These are phyloP conservation scores for Stachybotrys chartarum DNA, from an alignment of 2,329 filamentous ascomycete genomes.

Conservation along the genomic window DNA sequence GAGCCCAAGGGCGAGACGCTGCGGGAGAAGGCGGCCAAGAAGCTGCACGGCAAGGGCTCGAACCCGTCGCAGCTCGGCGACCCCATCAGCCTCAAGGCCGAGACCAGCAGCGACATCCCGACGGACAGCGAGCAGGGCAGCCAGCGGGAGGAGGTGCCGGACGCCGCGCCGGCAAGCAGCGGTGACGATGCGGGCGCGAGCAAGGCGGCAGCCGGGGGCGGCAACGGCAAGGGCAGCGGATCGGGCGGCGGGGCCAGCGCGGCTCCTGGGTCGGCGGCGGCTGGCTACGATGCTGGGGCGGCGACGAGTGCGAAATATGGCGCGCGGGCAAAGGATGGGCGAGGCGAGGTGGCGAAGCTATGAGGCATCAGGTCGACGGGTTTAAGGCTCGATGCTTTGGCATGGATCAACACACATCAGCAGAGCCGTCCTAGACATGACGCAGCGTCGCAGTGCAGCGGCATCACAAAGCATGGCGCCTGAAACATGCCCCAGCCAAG, in stretches of 20 bases:
- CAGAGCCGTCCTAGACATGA: no score
- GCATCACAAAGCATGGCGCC: neutral
- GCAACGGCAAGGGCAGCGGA: no score
- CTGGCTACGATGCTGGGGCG: neutral
- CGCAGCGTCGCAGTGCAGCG: no score
- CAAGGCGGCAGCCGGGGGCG: neutral
- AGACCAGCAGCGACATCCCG: conserved; percentile 22
- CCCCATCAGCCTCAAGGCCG: conserved; percentile 30
- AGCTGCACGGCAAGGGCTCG: conserved; percentile 18
- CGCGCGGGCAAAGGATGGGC: neutral
- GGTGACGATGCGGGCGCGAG: neutral
- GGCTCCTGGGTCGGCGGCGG: neutral
- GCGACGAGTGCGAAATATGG: neutral
- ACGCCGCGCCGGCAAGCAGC: neutral
- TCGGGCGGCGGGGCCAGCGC: neutral
- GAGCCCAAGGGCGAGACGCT: conserved; percentile 5
- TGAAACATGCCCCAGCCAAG: neutral
- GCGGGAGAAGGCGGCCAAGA: conserved; percentile 10
- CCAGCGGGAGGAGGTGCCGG: neutral
- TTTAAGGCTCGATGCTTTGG: neutral
- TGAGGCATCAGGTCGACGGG: neutral
- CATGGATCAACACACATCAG: neutral
- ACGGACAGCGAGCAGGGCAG: conserved; percentile 12
- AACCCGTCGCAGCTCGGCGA: conserved; percentile 31
- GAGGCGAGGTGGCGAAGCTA: neutral